Conservation (phyloP, 768 basidiomycete species). For the Calocera viscosa region DNA sequence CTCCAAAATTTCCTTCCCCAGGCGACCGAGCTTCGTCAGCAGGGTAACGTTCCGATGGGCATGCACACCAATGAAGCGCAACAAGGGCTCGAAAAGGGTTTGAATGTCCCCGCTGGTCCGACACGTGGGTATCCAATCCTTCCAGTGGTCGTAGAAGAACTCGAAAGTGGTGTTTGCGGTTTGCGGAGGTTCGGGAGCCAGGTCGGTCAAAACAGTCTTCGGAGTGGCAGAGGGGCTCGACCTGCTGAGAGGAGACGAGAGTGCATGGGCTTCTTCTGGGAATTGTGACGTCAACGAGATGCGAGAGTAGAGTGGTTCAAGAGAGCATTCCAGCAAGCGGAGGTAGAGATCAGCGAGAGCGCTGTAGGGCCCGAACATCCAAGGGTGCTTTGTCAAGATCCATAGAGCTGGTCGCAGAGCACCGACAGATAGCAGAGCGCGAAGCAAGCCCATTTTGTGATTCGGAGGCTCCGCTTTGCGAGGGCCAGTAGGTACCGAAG, state of each 20-base stretch:
- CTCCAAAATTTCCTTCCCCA: constrained; percentile 50
- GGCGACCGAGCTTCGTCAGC: constrained; percentile 64
- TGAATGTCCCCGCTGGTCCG: constrained; percentile 53
- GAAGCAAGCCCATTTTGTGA: constrained; percentile 68
- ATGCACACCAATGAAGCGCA: constrained; percentile 69
- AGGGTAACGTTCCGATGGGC: constrained; percentile 66
- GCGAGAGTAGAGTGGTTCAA: constrained; percentile 49
- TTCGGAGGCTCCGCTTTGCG: constrained; percentile 35
- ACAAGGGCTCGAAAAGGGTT: constrained; percentile 62
- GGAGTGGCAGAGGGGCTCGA: constrained; percentile 35
- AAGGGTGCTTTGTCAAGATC: constrained; percentile 70
- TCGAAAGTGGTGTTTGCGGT: constrained; percentile 65
- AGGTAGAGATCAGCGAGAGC: constrained; percentile 81
- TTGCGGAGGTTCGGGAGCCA: constrained; percentile 68
- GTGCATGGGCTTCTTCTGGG: not conserved
- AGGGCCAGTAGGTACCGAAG: constrained; percentile 7
- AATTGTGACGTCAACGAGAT: constrained; percentile 9
- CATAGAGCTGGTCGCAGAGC: constrained; percentile 65
- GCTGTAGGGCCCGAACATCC: constrained; percentile 67
- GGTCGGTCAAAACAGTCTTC: constrained; percentile 57
- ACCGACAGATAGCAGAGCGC: constrained; percentile 75
- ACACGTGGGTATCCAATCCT: constrained; percentile 54
- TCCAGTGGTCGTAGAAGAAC: constrained; percentile 86
- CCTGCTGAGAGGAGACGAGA: not conserved
- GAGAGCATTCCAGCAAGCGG: constrained; percentile 55